A percentile compares a stretch with the other conserved stretches of the same genome.
Evolutionary conservation across 768 basidiomycete genomes (phyloP).

Genomic region (Phlebiopsis flavidoalba): DNA sequence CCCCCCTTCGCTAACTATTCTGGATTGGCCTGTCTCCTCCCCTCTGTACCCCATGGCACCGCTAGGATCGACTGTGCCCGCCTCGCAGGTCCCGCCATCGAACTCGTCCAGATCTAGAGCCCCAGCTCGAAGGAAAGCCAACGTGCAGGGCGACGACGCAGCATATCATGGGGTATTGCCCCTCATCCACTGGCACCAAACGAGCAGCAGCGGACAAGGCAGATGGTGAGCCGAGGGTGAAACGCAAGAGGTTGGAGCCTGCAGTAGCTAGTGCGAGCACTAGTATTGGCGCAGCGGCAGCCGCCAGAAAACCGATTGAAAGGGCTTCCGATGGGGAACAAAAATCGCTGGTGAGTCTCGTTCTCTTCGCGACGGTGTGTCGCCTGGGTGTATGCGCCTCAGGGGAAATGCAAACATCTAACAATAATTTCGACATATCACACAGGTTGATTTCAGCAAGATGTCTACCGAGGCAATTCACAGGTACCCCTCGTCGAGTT

Average conservation of each 20-base stretch:
- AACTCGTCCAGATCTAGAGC: not conserved
- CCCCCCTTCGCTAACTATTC: not conserved
- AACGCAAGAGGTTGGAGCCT: constrained; percentile 65
- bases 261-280: constrained; percentile 19
- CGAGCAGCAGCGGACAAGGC: constrained; percentile 61
- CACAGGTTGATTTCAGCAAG: constrained; percentile 70
- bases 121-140: constrained; percentile 19
- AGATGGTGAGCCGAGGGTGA: constrained; percentile 71
- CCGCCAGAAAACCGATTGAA: constrained; percentile 7
- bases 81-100: not conserved
- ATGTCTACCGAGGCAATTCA: constrained; percentile 62
- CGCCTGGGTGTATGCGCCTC: not conserved
- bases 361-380: not conserved
- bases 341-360: constrained; percentile 18
- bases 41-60: constrained; percentile 5
- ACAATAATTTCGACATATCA: not conserved
- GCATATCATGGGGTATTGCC: constrained; percentile 40
- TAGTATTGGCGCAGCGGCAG: not conserved
- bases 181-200: constrained; percentile 39
- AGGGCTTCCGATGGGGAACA: constrained; percentile 17
- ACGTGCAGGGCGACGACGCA: constrained; percentile 54
- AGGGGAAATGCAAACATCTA: not conserved
- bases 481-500: constrained; percentile 69
- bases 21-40: not conserved
- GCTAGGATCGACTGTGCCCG: not conserved